Evolutionary conservation across 2,329 filamentous ascomycete species (phyloP), one percentile per base, ranked within the genome.

Genomic region (Fusarium sp.): DNA sequence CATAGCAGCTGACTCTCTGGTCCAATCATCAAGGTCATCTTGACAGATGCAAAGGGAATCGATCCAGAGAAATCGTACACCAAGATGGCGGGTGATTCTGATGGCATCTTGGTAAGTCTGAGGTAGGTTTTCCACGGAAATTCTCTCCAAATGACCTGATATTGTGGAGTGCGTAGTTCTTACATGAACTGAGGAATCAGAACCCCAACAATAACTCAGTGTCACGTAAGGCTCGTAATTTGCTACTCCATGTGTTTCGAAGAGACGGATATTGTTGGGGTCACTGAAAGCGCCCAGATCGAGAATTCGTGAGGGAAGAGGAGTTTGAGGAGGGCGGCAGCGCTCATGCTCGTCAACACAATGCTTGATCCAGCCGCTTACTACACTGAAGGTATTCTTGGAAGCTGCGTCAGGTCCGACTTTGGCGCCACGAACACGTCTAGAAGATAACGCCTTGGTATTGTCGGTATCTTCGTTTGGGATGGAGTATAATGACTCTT

Each of bases 171-270:
- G 53, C 1, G 55, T 64, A 6, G 59, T 64, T 7, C 10, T 45
- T 8, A 54, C 55, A 11, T 56, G 52, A 0, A 22, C 26, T 0
- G 46, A 24, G 2, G 33, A 9, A 22, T 44, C 28, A 1, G 41
- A 11, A 14, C 63, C 65, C 65, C 63, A 68, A 5, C 63, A 68
- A 17, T 68, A 50, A 7, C 63, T 68, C 2, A 68, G 53, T 0
- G 65, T 47, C 17, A 55, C 45, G 10, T 67, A 68, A 2, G 37
- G n/a, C 0, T 52, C 50, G 0, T 7, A 9, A 8, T 1, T 17
- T 7, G 35, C 3, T 2, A 4, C 22, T 0, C 17, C 50, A 1
- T 20, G 14, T 1, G 62, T 67, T 11, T 62, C 57, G 17, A 17
- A 33, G 1, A 67, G 28, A 3, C 62, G 51, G 5, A 62, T 26